A percentile compares a stretch with the other conserved stretches of the same genome.
Conservation (phyloP, 2,329 filamentous ascomycete genomes). For the Epichloe baconii region DNA sequence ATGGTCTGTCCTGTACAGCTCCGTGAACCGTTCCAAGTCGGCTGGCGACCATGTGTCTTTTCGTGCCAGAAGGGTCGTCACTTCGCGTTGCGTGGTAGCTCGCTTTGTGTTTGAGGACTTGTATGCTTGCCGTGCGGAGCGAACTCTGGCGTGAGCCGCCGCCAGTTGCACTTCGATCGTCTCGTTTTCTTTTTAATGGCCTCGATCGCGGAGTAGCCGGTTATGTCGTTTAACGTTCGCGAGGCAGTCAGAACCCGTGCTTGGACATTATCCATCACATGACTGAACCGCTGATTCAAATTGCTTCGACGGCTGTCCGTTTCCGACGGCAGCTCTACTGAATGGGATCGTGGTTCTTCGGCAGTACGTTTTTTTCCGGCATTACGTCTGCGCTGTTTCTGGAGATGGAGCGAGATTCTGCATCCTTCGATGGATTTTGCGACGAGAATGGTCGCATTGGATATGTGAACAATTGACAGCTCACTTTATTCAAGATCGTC, state of each 20-base stretch:
- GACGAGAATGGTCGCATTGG: conserved; percentile 16
- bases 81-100: conserved; percentile 84
- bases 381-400: background rate
- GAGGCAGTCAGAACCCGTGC: conserved; percentile 73
- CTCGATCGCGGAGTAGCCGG: conserved; percentile 88
- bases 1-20: conserved; percentile 83
- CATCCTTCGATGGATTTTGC: conserved; percentile 11
- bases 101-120: conserved; percentile 73
- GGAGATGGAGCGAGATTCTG: background rate
- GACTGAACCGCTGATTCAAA: conserved; percentile 21
- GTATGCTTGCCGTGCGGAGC: conserved; percentile 60
- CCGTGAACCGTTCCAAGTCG: conserved; percentile 90
- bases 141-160: conserved; percentile 51
- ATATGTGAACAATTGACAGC: background rate
- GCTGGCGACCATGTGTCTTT: conserved; percentile 82
- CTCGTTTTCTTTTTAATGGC: conserved; percentile 67
- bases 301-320: conserved; percentile 20
- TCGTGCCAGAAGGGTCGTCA: conserved; percentile 82
- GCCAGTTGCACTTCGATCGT: conserved; percentile 47
- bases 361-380: background rate
- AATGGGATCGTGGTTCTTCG: background rate
- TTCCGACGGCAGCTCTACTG: conserved; percentile 19
- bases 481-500: conserved; percentile 3
- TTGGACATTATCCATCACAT: conserved; percentile 79
- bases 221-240: conserved; percentile 83